Conservation (phyloP, 2,329 filamentous ascomycete species). For the Tolypocladium paradoxum region DNA sequence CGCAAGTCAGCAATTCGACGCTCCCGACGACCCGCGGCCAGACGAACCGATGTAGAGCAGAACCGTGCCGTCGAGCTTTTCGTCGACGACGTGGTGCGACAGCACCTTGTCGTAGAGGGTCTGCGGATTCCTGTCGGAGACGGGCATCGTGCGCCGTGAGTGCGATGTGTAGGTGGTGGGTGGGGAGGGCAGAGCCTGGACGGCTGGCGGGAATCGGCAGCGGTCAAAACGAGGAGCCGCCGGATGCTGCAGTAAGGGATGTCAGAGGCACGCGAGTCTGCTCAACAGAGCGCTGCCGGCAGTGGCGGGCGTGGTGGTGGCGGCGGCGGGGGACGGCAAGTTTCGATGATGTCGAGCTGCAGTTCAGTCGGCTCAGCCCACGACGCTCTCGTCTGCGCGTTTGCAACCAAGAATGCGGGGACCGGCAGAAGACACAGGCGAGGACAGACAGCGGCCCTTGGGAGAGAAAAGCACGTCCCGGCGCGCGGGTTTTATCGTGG, state of each 20-base stretch:
- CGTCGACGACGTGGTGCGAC: slow-evolving; percentile 85
- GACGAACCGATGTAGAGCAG: slow-evolving; percentile 81
- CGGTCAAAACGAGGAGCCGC: neutral
- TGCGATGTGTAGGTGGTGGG: neutral
- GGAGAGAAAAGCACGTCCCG: neutral
- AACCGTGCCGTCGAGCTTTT: slow-evolving; percentile 87
- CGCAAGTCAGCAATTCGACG: too few relatives aligned
- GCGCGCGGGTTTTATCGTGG: neutral
- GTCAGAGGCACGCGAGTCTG: neutral
- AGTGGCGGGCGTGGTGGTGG: neutral
- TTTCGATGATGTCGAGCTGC: too few relatives aligned
- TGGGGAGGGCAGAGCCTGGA: slow-evolving; percentile 1
- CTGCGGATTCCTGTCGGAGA: slow-evolving; percentile 58
- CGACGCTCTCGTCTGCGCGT: neutral
- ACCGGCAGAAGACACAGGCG: neutral
- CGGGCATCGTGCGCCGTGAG: slow-evolving; percentile 54
- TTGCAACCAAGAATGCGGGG: too few relatives aligned
- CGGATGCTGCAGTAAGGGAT: neutral
- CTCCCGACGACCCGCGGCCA: too few relatives aligned
- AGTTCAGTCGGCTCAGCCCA: too few relatives aligned
- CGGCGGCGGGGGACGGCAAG: neutral
- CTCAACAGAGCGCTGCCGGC: neutral
- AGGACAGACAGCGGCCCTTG: too few relatives aligned
- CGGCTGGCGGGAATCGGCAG: neutral
- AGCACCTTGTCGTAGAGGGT: slow-evolving; percentile 98